Conservation (phyloP, 2,329 filamentous ascomycete genomes). For the Davidsoniella australis region DNA sequence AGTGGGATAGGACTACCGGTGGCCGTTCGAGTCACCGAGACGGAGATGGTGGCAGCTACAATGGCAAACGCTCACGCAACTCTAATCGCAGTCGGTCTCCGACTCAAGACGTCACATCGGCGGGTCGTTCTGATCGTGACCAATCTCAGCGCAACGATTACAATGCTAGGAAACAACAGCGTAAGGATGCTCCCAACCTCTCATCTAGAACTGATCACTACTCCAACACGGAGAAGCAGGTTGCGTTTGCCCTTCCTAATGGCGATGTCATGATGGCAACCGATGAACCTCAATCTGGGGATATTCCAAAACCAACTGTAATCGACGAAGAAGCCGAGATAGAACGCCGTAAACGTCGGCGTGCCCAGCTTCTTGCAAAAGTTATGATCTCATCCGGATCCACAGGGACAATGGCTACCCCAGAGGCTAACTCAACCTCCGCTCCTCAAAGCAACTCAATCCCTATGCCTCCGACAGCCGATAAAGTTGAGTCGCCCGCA, state of each 20-base stretch:
- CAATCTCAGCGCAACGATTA: conserved; percentile 17
- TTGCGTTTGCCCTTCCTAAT: conserved; percentile 9
- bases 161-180: too few relatives aligned
- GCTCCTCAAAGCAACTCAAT: conserved; percentile 24
- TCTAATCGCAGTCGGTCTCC: conserved; percentile 31
- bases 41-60: conserved; percentile 30
- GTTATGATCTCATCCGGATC: conserved; percentile 58
- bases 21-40: conserved; percentile 28
- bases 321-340: conserved; percentile 70
- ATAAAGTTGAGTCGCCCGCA: conserved; percentile 25
- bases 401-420: conserved; percentile 30
- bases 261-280: conserved; percentile 8
- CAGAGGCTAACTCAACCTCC: conserved; percentile 32
- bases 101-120: conserved; percentile 17
- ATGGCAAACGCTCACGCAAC: conserved; percentile 38
- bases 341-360: conserved; percentile 66
- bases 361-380: conserved; percentile 74
- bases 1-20: conserved; percentile 8
- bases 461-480: conserved; percentile 17
- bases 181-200: conserved; percentile 31
- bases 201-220: conserved; percentile 37
- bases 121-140: conserved; percentile 13
- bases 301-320: conserved; percentile 30
- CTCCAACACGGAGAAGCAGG: conserved; percentile 8
- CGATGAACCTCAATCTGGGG: background rate